A percentile compares a stretch with the other conserved stretches of the same genome.
phyloP scores from a whole-genome alignment of 2,329 filamentous ascomycete genomes.

The Neoscytalidium dimidiatum region DNA sequence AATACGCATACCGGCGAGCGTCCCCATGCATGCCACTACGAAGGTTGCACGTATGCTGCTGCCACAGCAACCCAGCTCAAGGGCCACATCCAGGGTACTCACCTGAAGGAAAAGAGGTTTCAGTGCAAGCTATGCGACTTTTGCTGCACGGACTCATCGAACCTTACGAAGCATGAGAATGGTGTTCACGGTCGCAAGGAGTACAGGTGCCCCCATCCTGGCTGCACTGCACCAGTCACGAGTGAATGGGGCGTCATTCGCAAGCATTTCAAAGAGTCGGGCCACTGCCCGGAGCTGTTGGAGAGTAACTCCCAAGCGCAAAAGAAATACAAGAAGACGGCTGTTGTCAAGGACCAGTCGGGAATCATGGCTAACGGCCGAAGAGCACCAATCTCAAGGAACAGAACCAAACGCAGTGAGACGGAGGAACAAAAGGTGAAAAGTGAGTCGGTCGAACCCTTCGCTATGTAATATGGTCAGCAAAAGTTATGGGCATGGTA shows the following conservation, averaged over 20 bases:
- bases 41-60: conserved; percentile 36
- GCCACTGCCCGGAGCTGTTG: conserved; percentile 37
- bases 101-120: conserved; percentile 38
- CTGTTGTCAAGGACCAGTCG: conserved; percentile 16
- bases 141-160: conserved; percentile 38
- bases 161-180: conserved; percentile 39
- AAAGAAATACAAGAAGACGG: conserved; percentile 29
- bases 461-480: not conserved
- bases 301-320: conserved; percentile 35
- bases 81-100: conserved; percentile 38
- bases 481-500: no score
- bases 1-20: conserved; percentile 39
- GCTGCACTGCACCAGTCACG: conserved; percentile 40
- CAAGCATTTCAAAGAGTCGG: conserved; percentile 38
- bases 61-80: conserved; percentile 39
- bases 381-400: conserved; percentile 16
- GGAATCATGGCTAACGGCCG: conserved; percentile 19
- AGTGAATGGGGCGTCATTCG: conserved; percentile 43
- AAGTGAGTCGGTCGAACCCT: conserved; percentile 5
- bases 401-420: conserved; percentile 17
- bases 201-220: conserved; percentile 37
- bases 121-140: conserved; percentile 42
- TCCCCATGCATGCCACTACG: conserved; percentile 37
- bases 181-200: conserved; percentile 16
- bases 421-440: conserved; percentile 6